These are phyloP conservation scores for Viola pubescens DNA, from an alignment of 441 rosid genomes.

Conservation along the genomic window DNA sequence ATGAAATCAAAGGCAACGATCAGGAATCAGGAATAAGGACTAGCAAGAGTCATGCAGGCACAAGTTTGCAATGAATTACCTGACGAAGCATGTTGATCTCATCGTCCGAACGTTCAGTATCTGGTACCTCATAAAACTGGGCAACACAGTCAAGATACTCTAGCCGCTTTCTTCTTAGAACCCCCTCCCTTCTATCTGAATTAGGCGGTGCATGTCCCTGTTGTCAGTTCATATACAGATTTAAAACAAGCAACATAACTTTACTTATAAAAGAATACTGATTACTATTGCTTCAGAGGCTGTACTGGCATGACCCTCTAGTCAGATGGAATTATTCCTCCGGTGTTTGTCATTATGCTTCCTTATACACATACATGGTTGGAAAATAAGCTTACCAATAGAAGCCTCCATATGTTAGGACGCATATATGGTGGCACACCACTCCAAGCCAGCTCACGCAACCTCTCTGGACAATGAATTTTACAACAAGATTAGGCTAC, in stretches of 20 bases:
- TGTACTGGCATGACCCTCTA: constrained; percentile 6
- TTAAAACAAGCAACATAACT: constrained; percentile 28
- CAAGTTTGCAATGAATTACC: constrained; percentile 31
- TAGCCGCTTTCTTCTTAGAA: constrained; percentile 76
- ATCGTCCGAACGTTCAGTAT: constrained; percentile 90
- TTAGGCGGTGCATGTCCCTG: constrained; percentile 99
- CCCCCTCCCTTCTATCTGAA: constrained; percentile 99
- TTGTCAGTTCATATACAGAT: constrained; percentile 74
- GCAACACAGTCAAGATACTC: constrained; percentile 95
- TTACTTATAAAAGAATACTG: constrained; percentile 1
- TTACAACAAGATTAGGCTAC: not conserved
- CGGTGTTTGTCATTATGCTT: too few relatives aligned
- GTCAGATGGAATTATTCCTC: not conserved
- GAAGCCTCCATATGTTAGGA: constrained; percentile 89
- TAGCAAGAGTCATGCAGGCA: constrained; percentile 7
- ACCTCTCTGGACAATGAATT: constrained; percentile 49
- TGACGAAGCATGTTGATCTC: constrained; percentile 97
- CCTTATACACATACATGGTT: too few relatives aligned
- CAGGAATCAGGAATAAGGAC: constrained; percentile 12
- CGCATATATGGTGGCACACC: constrained; percentile 97
- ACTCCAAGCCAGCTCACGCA: constrained; percentile 96
- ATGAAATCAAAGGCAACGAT: constrained; percentile 14
- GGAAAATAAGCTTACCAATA: constrained; percentile 60
- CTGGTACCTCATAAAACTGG: constrained; percentile 91
- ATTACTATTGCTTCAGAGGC: constrained; percentile 3